These are phyloP conservation scores for Globisporangium spinosum DNA, from an alignment of 352 stramenopile species.

Conservation along the genomic window DNA sequence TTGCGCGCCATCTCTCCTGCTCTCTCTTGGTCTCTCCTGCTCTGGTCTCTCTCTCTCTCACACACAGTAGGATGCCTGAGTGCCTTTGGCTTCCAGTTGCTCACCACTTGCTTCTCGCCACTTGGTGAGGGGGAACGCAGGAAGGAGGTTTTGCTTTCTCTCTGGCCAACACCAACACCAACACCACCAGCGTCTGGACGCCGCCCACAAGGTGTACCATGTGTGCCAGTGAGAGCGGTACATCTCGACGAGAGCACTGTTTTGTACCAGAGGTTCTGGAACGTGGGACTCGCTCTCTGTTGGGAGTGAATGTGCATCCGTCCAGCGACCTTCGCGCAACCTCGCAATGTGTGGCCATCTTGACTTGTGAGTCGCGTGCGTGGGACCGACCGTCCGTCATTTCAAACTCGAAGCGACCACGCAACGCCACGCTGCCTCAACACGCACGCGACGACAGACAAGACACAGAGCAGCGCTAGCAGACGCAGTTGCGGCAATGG, in stretches of 20 bases:
- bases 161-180: neutral
- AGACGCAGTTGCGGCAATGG: constrained; percentile 32
- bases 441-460: neutral
- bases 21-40: neutral
- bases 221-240: neutral
- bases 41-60: neutral
- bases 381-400: constrained; percentile 2
- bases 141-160: constrained; percentile 15
- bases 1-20: constrained; percentile 57
- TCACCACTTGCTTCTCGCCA: neutral
- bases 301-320: too few species aligned
- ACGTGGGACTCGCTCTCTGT: neutral
- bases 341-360: constrained; percentile 8
- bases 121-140: neutral
- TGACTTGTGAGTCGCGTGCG: neutral
- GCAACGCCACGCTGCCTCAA: neutral
- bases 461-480: neutral
- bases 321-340: constrained; percentile 9
- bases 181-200: neutral
- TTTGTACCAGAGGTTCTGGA: neutral
- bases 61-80: neutral
- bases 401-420: neutral
- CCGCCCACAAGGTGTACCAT: too few species aligned
- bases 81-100: neutral
- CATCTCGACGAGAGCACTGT: too few species aligned